Conservation (phyloP, 2,329 filamentous ascomycete species). For the Emmonsiellopsis sp. region DNA sequence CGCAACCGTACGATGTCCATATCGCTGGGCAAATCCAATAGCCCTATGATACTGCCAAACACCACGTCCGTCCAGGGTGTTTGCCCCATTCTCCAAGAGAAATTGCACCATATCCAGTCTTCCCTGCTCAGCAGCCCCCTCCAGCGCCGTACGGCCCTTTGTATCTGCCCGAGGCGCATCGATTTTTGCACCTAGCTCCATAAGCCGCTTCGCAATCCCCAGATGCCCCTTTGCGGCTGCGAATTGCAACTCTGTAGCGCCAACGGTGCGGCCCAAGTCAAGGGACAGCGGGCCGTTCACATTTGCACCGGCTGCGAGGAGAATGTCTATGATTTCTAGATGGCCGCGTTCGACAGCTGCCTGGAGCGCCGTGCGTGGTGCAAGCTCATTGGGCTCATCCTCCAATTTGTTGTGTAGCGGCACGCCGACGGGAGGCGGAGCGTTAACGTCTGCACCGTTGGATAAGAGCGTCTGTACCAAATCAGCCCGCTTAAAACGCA, state of each 20-base stretch:
- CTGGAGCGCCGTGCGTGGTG: neutral
- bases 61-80: slow-evolving; percentile 6
- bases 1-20: slow-evolving; percentile 12
- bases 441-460: slow-evolving; percentile 13
- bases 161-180: slow-evolving; percentile 12
- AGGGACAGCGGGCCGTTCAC: slow-evolving; percentile 6
- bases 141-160: slow-evolving; percentile 19
- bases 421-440: slow-evolving; percentile 1
- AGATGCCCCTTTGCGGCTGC: slow-evolving; percentile 19
- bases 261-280: slow-evolving; percentile 1
- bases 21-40: slow-evolving; percentile 10
- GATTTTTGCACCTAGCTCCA: slow-evolving; percentile 15
- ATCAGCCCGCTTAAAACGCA: neutral
- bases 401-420: neutral
- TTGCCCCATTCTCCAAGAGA: slow-evolving; percentile 18
- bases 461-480: slow-evolving; percentile 12
- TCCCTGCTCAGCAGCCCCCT: slow-evolving; percentile 21
- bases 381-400: neutral
- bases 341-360: neutral
- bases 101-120: slow-evolving; percentile 22
- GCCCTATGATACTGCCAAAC: slow-evolving; percentile 9
- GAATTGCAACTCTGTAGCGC: slow-evolving; percentile 21
- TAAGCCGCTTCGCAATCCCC: slow-evolving; percentile 13
- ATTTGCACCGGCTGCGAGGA: slow-evolving; percentile 4
- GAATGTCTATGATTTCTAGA: slow-evolving; percentile 1